phyloP scores from a whole-genome alignment of 257 asterid species.

The Oldenlandia corymbosa region DNA sequence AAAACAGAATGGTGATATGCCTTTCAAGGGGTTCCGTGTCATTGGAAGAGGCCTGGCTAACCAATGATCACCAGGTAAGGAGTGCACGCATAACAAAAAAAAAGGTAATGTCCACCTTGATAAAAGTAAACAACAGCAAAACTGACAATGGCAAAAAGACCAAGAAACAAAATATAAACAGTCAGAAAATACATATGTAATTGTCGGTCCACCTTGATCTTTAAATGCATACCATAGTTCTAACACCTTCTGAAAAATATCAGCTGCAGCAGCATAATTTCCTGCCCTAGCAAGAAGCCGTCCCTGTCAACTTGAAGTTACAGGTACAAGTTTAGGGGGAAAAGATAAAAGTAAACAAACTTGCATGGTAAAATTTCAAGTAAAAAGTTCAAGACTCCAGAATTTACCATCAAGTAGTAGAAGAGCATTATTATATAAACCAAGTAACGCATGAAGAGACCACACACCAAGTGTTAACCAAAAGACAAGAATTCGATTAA shows the following conservation, averaged over 20 bases:
- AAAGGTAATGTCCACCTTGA: neutral
- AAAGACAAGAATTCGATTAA: too few species aligned
- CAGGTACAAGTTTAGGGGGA: conserved; percentile 47
- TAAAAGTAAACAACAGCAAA: neutral
- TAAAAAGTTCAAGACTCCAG: neutral
- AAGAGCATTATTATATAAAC: neutral
- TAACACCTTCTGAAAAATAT: conserved; percentile 62
- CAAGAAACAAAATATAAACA: neutral
- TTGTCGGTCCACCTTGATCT: conserved; percentile 13
- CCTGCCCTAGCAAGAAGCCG: conserved; percentile 93
- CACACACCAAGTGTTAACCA: neutral
- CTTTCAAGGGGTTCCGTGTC: neutral
- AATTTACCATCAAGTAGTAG: neutral
- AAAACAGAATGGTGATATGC: neutral
- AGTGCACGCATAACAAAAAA: neutral
- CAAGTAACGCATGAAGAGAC: neutral
- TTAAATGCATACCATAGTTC: conserved; percentile 64
- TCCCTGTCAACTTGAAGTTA: conserved; percentile 99
- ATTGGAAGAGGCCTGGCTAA: neutral
- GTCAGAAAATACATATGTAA: neutral
- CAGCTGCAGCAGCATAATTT: conserved; percentile 83
- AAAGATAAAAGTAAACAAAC: conserved; percentile 14
- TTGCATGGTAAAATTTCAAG: conserved; percentile 8
- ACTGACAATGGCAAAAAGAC: neutral
- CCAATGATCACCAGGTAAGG: neutral